Evolutionary conservation across 768 basidiomycete species (phyloP), one percentile per base, ranked within the genome.

Genomic region (Pulveroboletus ravenelii): DNA sequence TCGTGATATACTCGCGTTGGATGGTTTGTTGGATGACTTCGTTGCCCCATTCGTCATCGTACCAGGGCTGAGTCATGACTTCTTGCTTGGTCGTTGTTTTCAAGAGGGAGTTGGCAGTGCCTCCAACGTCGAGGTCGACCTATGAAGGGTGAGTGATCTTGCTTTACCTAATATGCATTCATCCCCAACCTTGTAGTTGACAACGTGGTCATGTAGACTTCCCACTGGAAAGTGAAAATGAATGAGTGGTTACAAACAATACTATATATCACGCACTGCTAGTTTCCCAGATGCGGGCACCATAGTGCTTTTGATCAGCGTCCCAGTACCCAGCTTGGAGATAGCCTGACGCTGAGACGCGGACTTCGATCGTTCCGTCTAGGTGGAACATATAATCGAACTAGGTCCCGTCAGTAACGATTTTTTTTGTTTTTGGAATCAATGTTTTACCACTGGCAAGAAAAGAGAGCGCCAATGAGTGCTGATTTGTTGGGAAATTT

Each of bases 361-460:
- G 73, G n/a, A 84, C 80, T 67, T 86, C 84, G 20, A 86, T 75
- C 3, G 82, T 82, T 4, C 84, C 83, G 54, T 85, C 84, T 15
- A 83, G 61, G 50, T 79, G 76, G 71, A 85, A 84, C 2, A 77
- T 78, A 61, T 84, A 85, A 56, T 85, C 84, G 60, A 84, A 85
- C 75, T 78, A 55, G 36, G 23, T 31, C n/a, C 17, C 10, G 4
- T 57, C 39, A 54, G 51, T 30, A 52, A 49, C 34, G 14, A 34
- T 51, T 12, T n/a, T 23, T n/a, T n/a, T 12, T 18, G 30, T 30
- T 41, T 45, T 29, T 46, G 15, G 3, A 39, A 45, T 17, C 12
- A 41, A 47, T 3, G 30, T 8, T 12, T 57, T 60, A 72, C 70
- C 66, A 74, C 71, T 72, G 20, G 20, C 18, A 52, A 20, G 29